A percentile compares a stretch with the other conserved stretches of the same genome.
Conservation (phyloP, 2,329 filamentous ascomycete genomes). For the Pseudocercospora macadamiae region DNA sequence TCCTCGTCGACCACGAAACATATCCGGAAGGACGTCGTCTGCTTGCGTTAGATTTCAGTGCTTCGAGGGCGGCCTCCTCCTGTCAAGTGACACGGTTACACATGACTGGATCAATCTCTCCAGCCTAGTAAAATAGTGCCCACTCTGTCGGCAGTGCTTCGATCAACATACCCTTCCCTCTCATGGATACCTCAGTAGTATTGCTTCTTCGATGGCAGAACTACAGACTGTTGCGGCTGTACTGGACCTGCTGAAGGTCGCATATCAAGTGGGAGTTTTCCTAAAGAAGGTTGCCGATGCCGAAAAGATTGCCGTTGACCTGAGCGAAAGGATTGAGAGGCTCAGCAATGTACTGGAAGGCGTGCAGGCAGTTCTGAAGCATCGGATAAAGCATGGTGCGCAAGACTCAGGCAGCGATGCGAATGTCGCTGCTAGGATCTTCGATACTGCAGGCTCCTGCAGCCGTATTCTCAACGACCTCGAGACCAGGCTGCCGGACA, state of each 20-base stretch:
- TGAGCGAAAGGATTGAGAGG: conserved; percentile 20
- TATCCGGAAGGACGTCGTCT: too few relatives aligned
- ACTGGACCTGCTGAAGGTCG: conserved; percentile 23
- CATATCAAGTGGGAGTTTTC: conserved; percentile 22
- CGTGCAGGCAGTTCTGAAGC: conserved; percentile 19
- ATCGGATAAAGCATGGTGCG: conserved; percentile 10
- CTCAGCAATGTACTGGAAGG: conserved; percentile 23
- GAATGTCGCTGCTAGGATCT: conserved; percentile 14
- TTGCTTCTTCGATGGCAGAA: conserved; percentile 18
- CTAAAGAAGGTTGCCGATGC: conserved; percentile 28
- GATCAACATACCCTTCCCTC: neutral
- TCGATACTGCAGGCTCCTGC: conserved; percentile 17
- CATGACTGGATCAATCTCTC: neutral
- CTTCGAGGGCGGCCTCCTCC: neutral
- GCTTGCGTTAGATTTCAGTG: too few relatives aligned
- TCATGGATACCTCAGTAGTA: neutral
- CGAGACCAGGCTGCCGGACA: conserved; percentile 7
- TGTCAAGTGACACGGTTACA: conserved; percentile 1
- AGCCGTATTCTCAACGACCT: conserved; percentile 14
- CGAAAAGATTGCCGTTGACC: conserved; percentile 26
- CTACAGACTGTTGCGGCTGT: conserved; percentile 26
- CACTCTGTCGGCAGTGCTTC: neutral
- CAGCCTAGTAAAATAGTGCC: neutral
- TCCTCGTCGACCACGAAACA: too few relatives aligned
- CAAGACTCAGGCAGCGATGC: conserved; percentile 5